These are phyloP conservation scores for Acrocalymma vagum DNA, from an alignment of 2,329 filamentous ascomycete genomes.

Conservation along the genomic window DNA sequence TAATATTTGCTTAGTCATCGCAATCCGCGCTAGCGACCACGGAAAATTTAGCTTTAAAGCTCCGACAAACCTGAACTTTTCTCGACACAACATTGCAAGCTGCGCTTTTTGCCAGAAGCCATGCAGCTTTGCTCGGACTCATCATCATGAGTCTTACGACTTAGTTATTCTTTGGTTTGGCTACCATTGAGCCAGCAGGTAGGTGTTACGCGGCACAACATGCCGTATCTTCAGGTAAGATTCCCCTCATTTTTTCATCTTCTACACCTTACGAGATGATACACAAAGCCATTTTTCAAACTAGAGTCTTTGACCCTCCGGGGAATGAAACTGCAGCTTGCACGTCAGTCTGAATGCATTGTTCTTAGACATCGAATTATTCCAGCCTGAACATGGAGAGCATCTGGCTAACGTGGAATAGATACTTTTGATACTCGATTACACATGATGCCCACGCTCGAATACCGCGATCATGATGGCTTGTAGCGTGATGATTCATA, in stretches of 20 bases:
- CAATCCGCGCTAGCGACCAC: constrained; percentile 18
- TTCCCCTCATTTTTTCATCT: constrained; percentile 3
- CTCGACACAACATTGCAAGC: constrained; percentile 6
- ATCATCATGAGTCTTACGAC: too few relatives aligned
- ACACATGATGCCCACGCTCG: too few relatives aligned
- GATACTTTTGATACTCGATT: constrained; percentile 1
- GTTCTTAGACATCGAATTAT: too few relatives aligned
- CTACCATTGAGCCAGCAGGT: not conserved
- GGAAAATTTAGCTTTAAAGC: constrained; percentile 27
- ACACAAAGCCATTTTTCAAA: constrained; percentile 52
- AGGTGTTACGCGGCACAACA: not conserved
- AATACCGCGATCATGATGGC: too few relatives aligned
- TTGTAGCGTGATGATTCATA: not conserved
- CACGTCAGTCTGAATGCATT: constrained; percentile 55
- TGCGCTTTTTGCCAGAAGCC: constrained; percentile 5
- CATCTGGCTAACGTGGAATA: constrained; percentile 24
- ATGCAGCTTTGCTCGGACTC: not conserved
- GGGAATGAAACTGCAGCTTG: constrained; percentile 54
- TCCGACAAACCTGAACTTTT: constrained; percentile 26
- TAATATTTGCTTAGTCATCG: constrained; percentile 19
- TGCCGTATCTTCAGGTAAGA: too few relatives aligned
- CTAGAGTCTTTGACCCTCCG: constrained; percentile 56
- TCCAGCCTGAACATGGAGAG: not conserved
- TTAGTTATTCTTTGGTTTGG: too few relatives aligned
- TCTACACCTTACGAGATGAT: constrained; percentile 46